Evolutionary conservation across 2,329 filamentous ascomycete species (phyloP).

Genomic region (Ascosphaera pollenicola): DNA sequence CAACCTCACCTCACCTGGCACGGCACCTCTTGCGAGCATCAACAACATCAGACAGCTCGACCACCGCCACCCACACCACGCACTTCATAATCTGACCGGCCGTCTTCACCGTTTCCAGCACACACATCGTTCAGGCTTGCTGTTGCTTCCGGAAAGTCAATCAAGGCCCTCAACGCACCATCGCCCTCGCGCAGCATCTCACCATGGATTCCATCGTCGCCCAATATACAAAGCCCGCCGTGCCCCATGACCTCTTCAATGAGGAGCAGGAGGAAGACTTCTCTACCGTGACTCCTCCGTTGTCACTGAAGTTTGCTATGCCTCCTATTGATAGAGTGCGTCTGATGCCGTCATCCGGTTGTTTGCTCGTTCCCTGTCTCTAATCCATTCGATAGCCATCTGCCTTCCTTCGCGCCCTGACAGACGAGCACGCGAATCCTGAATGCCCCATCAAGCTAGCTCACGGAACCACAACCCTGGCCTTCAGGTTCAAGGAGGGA

Average conservation of each 20-base stretch:
- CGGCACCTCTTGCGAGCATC: too few species aligned
- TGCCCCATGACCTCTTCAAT: slow-evolving; percentile 48
- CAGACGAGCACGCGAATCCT: slow-evolving; percentile 92
- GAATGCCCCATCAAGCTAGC: slow-evolving; percentile 98
- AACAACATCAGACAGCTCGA: background rate
- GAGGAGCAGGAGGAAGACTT: slow-evolving; percentile 56
- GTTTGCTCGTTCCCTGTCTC: background rate
- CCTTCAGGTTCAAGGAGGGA: slow-evolving; percentile 93
- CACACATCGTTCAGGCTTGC: background rate
- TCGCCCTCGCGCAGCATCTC: too few species aligned
- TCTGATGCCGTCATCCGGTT: slow-evolving; percentile 4
- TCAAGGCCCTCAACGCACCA: background rate
- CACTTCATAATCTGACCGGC: too few species aligned
- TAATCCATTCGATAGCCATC: slow-evolving; percentile 39
- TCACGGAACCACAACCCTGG: slow-evolving; percentile 93
- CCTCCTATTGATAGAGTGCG: slow-evolving; percentile 76
- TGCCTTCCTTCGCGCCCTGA: slow-evolving; percentile 87
- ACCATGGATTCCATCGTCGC: slow-evolving; percentile 82
- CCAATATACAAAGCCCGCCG: slow-evolving; percentile 64
- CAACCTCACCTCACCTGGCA: too few species aligned
- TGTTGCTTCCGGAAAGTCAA: background rate
- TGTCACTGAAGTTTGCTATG: slow-evolving; percentile 86
- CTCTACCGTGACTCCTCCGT: slow-evolving; percentile 45
- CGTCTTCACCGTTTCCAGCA: too few species aligned
- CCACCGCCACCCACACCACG: background rate